A percentile compares a stretch with the other conserved stretches of the same genome.
These are phyloP conservation scores for Lecanicillium sp. DNA, from an alignment of 2,329 filamentous ascomycete genomes.

Conservation along the genomic window DNA sequence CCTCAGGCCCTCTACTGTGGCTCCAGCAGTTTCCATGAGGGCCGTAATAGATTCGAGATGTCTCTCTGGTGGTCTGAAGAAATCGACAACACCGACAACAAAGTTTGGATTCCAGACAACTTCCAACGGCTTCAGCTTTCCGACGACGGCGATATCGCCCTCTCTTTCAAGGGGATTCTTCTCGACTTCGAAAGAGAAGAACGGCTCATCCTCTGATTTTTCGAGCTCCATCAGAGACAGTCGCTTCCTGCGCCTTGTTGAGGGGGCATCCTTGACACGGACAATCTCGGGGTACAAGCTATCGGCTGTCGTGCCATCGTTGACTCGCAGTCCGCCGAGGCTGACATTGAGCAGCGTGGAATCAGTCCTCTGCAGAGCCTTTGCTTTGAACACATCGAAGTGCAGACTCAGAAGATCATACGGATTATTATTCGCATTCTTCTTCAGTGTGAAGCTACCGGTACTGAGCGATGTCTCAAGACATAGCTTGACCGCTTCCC, in stretches of 20 bases:
- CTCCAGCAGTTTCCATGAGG: slow-evolving; percentile 90
- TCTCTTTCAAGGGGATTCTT: slow-evolving; percentile 91
- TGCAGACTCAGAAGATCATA: slow-evolving; percentile 83
- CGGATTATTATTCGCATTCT: slow-evolving; percentile 53
- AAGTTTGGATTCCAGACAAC: slow-evolving; percentile 97
- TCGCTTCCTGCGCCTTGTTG: slow-evolving; percentile 38
- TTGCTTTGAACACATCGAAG: slow-evolving; percentile 91
- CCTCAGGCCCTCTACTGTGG: slow-evolving; percentile 88
- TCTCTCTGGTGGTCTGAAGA: slow-evolving; percentile 91
- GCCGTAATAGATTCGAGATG: slow-evolving; percentile 99
- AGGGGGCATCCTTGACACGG: slow-evolving; percentile 80
- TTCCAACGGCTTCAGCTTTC: slow-evolving; percentile 91
- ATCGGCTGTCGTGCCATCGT: slow-evolving; percentile 89
- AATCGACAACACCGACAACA: slow-evolving; percentile 82
- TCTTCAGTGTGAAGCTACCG: slow-evolving; percentile 90
- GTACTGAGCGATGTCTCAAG: slow-evolving; percentile 90
- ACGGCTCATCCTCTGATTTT: slow-evolving; percentile 56
- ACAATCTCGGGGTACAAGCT: slow-evolving; percentile 94
- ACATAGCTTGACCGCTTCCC: slow-evolving; percentile 88
- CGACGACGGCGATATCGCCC: slow-evolving; percentile 82
- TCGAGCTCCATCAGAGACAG: slow-evolving; percentile 51
- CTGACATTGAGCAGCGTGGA: slow-evolving; percentile 85
- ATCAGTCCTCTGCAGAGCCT: slow-evolving; percentile 82
- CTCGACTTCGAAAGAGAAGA: slow-evolving; percentile 90
- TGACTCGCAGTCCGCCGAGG: slow-evolving; percentile 86